Base-by-base conservation (phyloP, 176 grass and related monocot species). In the Panicum miliaceum region DNA sequence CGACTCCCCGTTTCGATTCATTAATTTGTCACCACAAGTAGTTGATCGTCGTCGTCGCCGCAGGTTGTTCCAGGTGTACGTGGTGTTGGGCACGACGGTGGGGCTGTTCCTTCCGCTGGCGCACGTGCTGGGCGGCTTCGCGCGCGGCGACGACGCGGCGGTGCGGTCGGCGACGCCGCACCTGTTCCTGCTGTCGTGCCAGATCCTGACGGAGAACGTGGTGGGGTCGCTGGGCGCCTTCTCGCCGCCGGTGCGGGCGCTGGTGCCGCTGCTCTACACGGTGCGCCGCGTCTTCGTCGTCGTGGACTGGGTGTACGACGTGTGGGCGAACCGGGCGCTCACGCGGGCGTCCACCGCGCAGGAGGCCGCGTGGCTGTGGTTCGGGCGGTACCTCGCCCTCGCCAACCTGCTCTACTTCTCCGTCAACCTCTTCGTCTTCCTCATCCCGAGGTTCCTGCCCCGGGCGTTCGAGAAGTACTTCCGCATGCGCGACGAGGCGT, bases 181-280 rank as follows among this genome's bases (percentile, higher is more conserved):
- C 79, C 87, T 98, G 29, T 98, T 98, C 90, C 73, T 98, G 66
- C 82, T 98, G 13, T 93, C 93, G 0, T 98, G 93, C 82, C 96
- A 98, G 87, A 92, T 98, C 77, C 81, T 98, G 13, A 98, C 93
- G 3, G 96, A 98, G 89, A 98, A 98, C 88, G 81, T 98, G 14
- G 70, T 98, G 1, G 87, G 87, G 26, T 79, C 92, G 62, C 53
- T 95, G 34, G 87, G 74, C 19, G n/a, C 90, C 35, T 98, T 98
- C 91, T 95, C 96, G 34, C 85, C 87, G 79, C 96, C 93, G 5
- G 91, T 98, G 0, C 41, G 91, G 56, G 91, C 93, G 23, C 76
- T 95, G 20, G 90, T 98, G 76, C 91, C 89, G 51, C 86, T 98
- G 80, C 88, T 95, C 54, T 98, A 98, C 87, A 98, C 96, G 0